phyloP scores from a whole-genome alignment of 2,329 filamentous ascomycete species.

The Ceratocystis variospora region DNA sequence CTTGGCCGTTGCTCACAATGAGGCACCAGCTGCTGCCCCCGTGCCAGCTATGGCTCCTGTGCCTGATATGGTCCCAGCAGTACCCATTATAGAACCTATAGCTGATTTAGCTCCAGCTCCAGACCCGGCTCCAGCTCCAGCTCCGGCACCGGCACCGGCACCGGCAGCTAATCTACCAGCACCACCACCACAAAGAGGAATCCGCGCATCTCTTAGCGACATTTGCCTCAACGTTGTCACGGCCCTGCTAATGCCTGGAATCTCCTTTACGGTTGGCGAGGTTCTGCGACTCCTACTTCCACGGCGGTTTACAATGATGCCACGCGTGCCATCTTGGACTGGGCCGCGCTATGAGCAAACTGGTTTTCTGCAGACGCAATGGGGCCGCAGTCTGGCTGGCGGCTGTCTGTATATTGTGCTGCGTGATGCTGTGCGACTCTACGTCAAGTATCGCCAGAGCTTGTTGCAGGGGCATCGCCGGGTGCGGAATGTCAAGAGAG shows the following conservation, averaged over 20 bases:
- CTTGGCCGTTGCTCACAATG: neutral
- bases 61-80: neutral
- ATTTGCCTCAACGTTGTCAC: slow-evolving; percentile 38
- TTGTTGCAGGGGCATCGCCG: slow-evolving; percentile 40
- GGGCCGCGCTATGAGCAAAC: slow-evolving; percentile 30
- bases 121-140: neutral
- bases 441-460: slow-evolving; percentile 49
- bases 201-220: slow-evolving; percentile 29
- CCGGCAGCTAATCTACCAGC: slow-evolving; percentile 10
- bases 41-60: neutral
- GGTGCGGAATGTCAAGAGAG: slow-evolving; percentile 35
- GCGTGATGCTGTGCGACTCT: slow-evolving; percentile 51
- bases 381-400: slow-evolving; percentile 79
- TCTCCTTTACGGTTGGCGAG: slow-evolving; percentile 68
- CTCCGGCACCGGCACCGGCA: slow-evolving; percentile 19
- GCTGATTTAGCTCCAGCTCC: neutral
- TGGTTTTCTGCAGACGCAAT: slow-evolving; percentile 65
- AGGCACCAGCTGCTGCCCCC: neutral
- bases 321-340: slow-evolving; percentile 21
- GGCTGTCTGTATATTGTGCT: slow-evolving; percentile 79
- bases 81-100: neutral
- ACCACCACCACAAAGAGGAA: slow-evolving; percentile 23
- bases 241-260: slow-evolving; percentile 61
- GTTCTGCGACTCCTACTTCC: slow-evolving; percentile 57
- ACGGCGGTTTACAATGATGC: slow-evolving; percentile 45